Evolutionary conservation across 1,139 yeast genomes (phyloP).

Genomic region (Insectozyma bohioensis): DNA sequence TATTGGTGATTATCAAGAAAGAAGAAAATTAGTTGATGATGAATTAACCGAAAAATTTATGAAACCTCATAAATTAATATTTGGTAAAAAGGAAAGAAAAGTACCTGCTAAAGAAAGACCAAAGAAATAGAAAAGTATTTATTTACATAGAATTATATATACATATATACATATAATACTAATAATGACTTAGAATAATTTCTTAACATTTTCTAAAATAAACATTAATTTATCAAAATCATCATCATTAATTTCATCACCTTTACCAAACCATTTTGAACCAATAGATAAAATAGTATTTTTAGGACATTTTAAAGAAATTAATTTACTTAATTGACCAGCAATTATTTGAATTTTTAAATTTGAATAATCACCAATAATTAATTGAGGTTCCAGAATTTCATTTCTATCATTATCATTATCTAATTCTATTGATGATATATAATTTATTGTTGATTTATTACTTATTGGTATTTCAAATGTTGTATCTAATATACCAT

Average conservation of each 20-base stretch:
- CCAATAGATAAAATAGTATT: constrained; percentile 40
- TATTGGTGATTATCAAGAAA: constrained; percentile 78
- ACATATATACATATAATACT: background rate
- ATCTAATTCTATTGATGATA: constrained; percentile 17
- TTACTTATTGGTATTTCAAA: constrained; percentile 42
- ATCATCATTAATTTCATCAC: constrained; percentile 28
- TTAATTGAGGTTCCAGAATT: constrained; percentile 33
- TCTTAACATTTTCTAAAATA: constrained; percentile 34
- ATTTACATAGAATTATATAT: background rate
- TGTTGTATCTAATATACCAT: constrained; percentile 45
- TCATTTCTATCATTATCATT: constrained; percentile 13
- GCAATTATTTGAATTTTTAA: constrained; percentile 43
- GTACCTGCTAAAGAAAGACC: constrained; percentile 66
- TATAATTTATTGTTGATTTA: constrained; percentile 26
- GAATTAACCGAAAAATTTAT: constrained; percentile 69
- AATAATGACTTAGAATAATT: constrained; percentile 12
- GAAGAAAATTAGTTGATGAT: constrained; percentile 67
- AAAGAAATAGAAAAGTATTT: constrained; percentile 12
- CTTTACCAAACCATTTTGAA: constrained; percentile 45
- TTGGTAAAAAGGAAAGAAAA: constrained; percentile 69
- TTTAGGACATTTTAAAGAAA: constrained; percentile 28
- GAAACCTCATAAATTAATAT: constrained; percentile 80
- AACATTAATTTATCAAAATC: constrained; percentile 47
- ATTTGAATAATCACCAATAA: constrained; percentile 43
- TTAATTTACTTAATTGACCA: constrained; percentile 43